Percentiles rank a stretch among this genome's conserved stretches.
Conservation (phyloP, 768 basidiomycete genomes). For the Neoboletus magnificus region DNA sequence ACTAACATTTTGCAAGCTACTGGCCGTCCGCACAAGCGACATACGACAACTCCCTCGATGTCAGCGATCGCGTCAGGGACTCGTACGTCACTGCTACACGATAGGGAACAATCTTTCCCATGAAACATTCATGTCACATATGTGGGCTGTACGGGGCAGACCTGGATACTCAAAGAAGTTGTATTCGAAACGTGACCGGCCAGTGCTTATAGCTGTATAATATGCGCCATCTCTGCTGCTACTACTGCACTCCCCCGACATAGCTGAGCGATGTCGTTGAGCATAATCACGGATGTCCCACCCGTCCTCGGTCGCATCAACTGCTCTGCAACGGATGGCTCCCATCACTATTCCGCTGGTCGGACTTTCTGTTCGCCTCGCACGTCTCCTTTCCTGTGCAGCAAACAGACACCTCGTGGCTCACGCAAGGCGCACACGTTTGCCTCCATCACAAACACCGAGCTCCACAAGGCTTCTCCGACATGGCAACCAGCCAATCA, state of each 20-base stretch:
- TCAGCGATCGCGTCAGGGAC: slow-evolving; percentile 20
- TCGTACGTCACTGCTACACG: slow-evolving; percentile 14
- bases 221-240: slow-evolving; percentile 11
- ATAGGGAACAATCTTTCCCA: slow-evolving; percentile 8
- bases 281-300: slow-evolving; percentile 30
- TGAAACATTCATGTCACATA: slow-evolving; percentile 14
- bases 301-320: slow-evolving; percentile 19
- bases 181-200: slow-evolving; percentile 27
- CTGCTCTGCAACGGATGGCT: slow-evolving; percentile 16
- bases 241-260: slow-evolving; percentile 4
- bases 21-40: slow-evolving; percentile 4
- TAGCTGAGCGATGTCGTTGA: slow-evolving; percentile 26
- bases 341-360: slow-evolving; percentile 10
- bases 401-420: slow-evolving; percentile 27
- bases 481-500: slow-evolving; percentile 25
- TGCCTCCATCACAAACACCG: slow-evolving; percentile 32
- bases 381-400: slow-evolving; percentile 21
- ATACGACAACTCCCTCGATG: slow-evolving; percentile 1
- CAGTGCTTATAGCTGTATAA: slow-evolving; percentile 17
- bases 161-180: slow-evolving; percentile 10
- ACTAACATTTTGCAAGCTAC: background rate
- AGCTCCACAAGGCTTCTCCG: slow-evolving; percentile 28
- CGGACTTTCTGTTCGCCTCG: slow-evolving; percentile 17
- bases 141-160: slow-evolving; percentile 10
- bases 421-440: slow-evolving; percentile 33